phyloP scores from a whole-genome alignment of 2,329 filamentous ascomycete genomes.

The Arachnopeziza araneosa region DNA sequence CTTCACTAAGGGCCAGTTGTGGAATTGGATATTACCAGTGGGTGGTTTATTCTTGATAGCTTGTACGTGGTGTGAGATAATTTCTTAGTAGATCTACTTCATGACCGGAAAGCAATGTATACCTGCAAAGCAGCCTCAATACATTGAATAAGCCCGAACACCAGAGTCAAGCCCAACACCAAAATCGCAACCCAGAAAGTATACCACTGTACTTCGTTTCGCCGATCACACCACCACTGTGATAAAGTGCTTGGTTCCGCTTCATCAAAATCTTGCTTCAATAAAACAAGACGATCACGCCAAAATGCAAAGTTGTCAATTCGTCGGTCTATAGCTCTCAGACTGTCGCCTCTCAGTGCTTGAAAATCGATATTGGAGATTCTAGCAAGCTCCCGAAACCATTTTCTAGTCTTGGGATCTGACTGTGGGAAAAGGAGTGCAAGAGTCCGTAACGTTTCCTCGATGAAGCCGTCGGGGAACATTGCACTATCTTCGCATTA shows the following conservation, averaged over 20 bases:
- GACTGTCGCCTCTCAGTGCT: too few relatives aligned
- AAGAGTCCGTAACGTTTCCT: constrained; percentile 35
- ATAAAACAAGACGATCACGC: constrained; percentile 37
- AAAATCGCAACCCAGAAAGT: constrained; percentile 39
- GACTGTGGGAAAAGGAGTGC: constrained; percentile 33
- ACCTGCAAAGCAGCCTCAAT: too few relatives aligned
- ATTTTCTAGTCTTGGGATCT: constrained; percentile 22
- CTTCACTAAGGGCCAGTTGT: too few relatives aligned
- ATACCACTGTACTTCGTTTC: constrained; percentile 40
- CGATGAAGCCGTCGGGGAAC: constrained; percentile 29
- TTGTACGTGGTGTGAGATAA: too few relatives aligned
- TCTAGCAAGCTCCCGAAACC: constrained; percentile 13
- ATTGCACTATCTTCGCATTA: constrained; percentile 18
- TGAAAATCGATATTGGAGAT: neutral
- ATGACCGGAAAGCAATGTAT: too few relatives aligned
- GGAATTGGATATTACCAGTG: too few relatives aligned
- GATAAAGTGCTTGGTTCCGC: constrained; percentile 31
- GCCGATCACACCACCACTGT: constrained; percentile 40
- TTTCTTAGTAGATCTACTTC: too few relatives aligned
- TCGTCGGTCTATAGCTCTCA: too few relatives aligned
- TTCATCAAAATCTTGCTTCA: constrained; percentile 40
- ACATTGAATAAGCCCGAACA: too few relatives aligned
- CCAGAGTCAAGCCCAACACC: constrained; percentile 5
- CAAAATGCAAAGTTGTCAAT: constrained; percentile 34
- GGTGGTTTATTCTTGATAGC: too few relatives aligned